phyloP scores from a whole-genome alignment of 2,329 filamentous ascomycete species.

The Botrytis medusae region DNA sequence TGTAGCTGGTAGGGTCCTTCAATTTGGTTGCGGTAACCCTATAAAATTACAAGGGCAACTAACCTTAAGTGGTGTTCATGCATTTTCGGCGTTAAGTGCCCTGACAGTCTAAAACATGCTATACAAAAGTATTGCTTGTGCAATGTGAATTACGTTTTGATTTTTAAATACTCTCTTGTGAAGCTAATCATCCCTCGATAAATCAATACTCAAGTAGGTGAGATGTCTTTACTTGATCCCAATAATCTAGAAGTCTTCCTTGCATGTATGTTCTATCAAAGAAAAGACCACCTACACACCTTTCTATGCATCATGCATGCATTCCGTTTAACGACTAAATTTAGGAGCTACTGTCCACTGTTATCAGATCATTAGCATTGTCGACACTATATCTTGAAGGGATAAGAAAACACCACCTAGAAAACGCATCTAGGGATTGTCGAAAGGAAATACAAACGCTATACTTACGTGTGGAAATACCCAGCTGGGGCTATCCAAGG shows the following conservation, averaged over 20 bases:
- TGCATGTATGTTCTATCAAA: neutral
- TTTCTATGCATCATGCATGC: neutral
- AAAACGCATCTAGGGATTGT: too few species aligned
- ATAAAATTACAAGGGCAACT: conserved; percentile 3
- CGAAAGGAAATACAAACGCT: conserved; percentile 38
- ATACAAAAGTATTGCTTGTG: neutral
- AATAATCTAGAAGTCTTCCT: neutral
- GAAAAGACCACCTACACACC: neutral
- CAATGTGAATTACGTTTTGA: too few species aligned
- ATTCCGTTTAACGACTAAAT: neutral
- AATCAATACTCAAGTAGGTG: neutral
- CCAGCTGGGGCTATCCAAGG: conserved; percentile 28
- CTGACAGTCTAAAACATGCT: neutral
- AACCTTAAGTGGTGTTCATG: neutral
- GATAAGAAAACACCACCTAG: neutral
- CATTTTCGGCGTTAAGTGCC: neutral
- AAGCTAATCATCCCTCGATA: neutral
- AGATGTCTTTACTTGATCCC: neutral
- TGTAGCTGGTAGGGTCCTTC: neutral
- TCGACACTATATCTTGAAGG: neutral
- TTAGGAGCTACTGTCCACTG: conserved; percentile 17
- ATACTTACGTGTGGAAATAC: conserved; percentile 34
- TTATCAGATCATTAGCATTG: neutral
- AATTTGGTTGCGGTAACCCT: neutral
- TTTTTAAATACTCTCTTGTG: neutral